Percentiles rank a stretch among this genome's conserved stretches.
Evolutionary conservation across 2,329 filamentous ascomycete genomes (phyloP).

Genomic region (Fusarium lateritium): DNA sequence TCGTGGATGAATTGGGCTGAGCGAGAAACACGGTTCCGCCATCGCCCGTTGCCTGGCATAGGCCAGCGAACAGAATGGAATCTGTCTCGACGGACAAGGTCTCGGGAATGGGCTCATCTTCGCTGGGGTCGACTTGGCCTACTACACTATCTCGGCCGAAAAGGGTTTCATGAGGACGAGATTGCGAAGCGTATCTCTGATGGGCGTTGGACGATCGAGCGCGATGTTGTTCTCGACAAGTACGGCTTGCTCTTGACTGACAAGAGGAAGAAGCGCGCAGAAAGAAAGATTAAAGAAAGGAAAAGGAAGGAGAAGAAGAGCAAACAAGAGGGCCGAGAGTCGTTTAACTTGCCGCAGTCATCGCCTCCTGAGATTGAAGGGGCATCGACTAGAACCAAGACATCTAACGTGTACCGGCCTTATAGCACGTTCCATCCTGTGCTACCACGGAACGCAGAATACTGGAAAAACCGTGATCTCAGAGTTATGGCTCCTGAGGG

Average conservation of each 20-base stretch:
- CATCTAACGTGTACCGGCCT: slow-evolving; percentile 48
- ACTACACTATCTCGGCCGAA: slow-evolving; percentile 19
- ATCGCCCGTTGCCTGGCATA: slow-evolving; percentile 17
- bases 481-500: slow-evolving; percentile 50
- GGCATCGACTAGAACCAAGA: slow-evolving; percentile 36
- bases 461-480: slow-evolving; percentile 49
- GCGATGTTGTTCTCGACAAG: slow-evolving; percentile 24
- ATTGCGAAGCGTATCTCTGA: slow-evolving; percentile 22
- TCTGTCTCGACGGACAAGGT: slow-evolving; percentile 1
- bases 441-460: slow-evolving; percentile 39
- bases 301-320: slow-evolving; percentile 19
- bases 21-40: slow-evolving; percentile 41
- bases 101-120: slow-evolving; percentile 17
- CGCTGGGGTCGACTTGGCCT: slow-evolving; percentile 28
- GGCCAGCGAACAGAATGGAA: slow-evolving; percentile 30
- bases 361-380: slow-evolving; percentile 16
- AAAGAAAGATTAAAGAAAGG: slow-evolving; percentile 8
- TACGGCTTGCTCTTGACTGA: slow-evolving; percentile 20
- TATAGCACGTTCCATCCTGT: slow-evolving; percentile 49
- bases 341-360: background rate
- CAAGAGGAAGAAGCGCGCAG: slow-evolving; percentile 24
- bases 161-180: slow-evolving; percentile 23
- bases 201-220: slow-evolving; percentile 26
- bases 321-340: background rate
- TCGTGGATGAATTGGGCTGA: slow-evolving; percentile 51